Evolutionary conservation across 2,329 filamentous ascomycete species (phyloP).

Genomic region (Volutella citrinella): DNA sequence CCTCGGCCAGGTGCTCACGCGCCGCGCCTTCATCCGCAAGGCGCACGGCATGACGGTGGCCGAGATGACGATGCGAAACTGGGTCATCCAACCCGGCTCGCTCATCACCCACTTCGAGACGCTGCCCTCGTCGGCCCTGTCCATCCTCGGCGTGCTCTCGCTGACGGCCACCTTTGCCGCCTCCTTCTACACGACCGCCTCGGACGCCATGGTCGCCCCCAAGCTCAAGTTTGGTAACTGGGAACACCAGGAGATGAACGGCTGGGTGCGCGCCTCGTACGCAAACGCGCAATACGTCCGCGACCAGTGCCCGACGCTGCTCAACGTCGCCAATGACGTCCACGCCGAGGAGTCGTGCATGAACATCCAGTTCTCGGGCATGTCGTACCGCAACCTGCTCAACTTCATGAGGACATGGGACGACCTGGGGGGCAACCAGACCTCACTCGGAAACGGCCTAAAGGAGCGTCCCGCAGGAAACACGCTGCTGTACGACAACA

Average conservation of each 20-base stretch:
- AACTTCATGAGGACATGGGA: constrained; percentile 59
- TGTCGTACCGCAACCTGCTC: constrained; percentile 68
- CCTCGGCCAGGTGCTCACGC: constrained; percentile 71
- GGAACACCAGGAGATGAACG: constrained; percentile 48
- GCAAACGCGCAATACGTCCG: constrained; percentile 59
- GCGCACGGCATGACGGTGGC: constrained; percentile 68
- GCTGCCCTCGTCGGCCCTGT: constrained; percentile 60
- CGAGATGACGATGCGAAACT: constrained; percentile 72
- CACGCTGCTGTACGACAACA: constrained; percentile 68
- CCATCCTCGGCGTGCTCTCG: constrained; percentile 62
- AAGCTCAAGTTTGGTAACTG: constrained; percentile 60
- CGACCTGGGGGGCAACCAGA: constrained; percentile 40
- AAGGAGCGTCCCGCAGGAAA: constrained; percentile 54
- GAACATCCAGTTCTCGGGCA: constrained; percentile 66
- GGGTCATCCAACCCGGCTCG: constrained; percentile 70
- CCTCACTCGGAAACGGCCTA: constrained; percentile 38
- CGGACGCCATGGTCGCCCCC: constrained; percentile 71
- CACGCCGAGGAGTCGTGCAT: constrained; percentile 57
- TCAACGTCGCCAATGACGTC: constrained; percentile 40
- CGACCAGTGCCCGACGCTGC: constrained; percentile 58
- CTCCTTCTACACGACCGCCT: constrained; percentile 74
- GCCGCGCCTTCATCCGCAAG: constrained; percentile 59
- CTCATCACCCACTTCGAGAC: constrained; percentile 67
- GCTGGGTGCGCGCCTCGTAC: constrained; percentile 59
- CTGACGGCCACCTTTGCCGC: constrained; percentile 63